A percentile compares a stretch with the other conserved stretches of the same genome.
Conservation (phyloP, 108 stramenopile genomes). For the Schizochytrium sp. region DNA sequence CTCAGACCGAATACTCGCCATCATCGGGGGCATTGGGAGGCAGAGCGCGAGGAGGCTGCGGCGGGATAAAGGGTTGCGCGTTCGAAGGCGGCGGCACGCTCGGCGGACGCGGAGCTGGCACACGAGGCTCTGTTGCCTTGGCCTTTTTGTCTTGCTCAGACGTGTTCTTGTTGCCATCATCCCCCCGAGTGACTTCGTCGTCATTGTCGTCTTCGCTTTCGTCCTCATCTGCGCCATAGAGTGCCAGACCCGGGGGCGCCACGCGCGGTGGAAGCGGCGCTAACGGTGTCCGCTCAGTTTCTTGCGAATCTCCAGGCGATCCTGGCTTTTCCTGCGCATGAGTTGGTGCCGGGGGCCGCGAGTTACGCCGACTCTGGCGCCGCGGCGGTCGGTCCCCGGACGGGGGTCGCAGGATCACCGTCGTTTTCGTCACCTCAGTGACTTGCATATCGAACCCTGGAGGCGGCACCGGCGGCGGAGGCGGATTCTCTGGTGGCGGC, state of each 20-base stretch:
- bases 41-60: neutral
- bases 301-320: too few species aligned
- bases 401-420: neutral
- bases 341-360: too few species aligned
- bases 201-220: too few species aligned
- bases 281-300: too few species aligned
- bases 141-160: neutral
- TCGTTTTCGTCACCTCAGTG: neutral
- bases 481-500: neutral
- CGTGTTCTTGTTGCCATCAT: neutral
- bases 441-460: neutral
- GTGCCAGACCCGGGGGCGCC: too few species aligned
- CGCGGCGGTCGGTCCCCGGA: neutral
- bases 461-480: neutral
- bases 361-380: neutral
- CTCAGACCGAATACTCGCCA: neutral
- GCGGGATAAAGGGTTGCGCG: neutral
- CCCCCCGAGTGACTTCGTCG: neutral
- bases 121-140: neutral
- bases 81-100: neutral
- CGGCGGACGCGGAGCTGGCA: neutral
- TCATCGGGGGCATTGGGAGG: neutral
- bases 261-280: too few species aligned
- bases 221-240: too few species aligned
- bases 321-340: too few species aligned